Conservation (phyloP, 2,329 filamentous ascomycete genomes). For the Fusarium floridanum region DNA sequence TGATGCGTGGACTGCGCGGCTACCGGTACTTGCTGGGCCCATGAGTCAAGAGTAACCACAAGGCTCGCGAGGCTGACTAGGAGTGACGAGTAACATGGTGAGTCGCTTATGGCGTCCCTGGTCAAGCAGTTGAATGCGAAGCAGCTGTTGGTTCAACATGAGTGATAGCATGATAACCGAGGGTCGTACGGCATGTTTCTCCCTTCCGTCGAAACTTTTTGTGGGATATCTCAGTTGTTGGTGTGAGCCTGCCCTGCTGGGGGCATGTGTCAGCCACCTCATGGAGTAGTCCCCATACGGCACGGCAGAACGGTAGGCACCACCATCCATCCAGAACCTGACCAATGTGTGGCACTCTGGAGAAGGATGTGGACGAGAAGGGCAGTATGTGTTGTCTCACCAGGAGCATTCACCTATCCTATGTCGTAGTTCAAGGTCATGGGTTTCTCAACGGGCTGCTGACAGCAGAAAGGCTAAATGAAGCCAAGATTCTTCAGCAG, state of each 20-base stretch:
- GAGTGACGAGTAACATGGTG: neutral
- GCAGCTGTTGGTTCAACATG: neutral
- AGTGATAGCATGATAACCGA: conserved; percentile 3
- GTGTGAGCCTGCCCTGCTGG: conserved; percentile 20
- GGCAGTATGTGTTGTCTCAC: conserved; percentile 2
- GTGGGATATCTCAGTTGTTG: conserved; percentile 13
- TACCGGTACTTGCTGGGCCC: conserved; percentile 6
- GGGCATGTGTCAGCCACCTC: conserved; percentile 18
- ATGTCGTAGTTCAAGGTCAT: neutral
- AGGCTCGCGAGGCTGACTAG: conserved; percentile 16
- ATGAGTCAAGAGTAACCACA: conserved; percentile 16
- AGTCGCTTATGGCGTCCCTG: neutral
- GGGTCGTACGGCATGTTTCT: conserved; percentile 16
- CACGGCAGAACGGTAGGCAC: conserved; percentile 5
- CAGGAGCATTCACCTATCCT: neutral
- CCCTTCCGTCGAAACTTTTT: conserved; percentile 17
- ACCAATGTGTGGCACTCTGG: neutral
- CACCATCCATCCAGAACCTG: conserved; percentile 14
- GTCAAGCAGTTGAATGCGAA: neutral
- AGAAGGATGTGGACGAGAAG: neutral
- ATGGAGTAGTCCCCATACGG: conserved; percentile 3
- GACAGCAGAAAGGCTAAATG: neutral
- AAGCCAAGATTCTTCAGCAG: conserved; percentile 6
- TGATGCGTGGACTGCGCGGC: conserved; percentile 7
- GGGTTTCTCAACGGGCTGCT: neutral